Evolutionary conservation across 345 rosid genomes (phyloP).

Genomic region (Euclidium syriacum): DNA sequence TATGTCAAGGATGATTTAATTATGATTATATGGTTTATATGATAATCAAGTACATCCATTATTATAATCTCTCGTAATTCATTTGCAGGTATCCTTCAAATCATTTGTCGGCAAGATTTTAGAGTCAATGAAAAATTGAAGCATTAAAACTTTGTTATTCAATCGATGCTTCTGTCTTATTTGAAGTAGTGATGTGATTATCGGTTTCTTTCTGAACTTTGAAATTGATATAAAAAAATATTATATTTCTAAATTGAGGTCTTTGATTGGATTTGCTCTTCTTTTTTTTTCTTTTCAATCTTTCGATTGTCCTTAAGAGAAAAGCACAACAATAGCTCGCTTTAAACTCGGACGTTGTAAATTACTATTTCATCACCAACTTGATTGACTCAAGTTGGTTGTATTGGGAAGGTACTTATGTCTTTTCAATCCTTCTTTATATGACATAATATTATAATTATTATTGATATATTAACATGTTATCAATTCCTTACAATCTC

Average conservation of each 20-base stretch:
- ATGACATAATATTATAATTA: not conserved
- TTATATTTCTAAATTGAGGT: not conserved
- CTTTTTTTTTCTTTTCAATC: too few relatives aligned
- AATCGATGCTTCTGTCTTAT: not conserved
- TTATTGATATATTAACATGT: too few relatives aligned
- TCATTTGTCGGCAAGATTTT: constrained; percentile 24
- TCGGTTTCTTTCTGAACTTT: not conserved
- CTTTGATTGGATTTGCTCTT: constrained; percentile 3
- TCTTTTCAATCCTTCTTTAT: constrained; percentile 2
- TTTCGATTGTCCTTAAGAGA: not conserved
- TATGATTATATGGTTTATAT: constrained; percentile 5
- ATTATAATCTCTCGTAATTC: constrained; percentile 7
- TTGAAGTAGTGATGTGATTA: not conserved
- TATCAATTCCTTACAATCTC: too few relatives aligned
- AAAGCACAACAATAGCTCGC: not conserved
- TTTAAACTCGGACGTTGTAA: not conserved
- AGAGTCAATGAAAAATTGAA: not conserved
- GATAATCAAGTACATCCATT: not conserved
- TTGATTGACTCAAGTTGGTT: not conserved
- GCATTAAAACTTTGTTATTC: not conserved
- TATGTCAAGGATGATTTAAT: constrained; percentile 19
- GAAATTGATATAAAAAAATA: not conserved
- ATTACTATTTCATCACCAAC: not conserved
- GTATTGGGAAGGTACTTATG: not conserved
- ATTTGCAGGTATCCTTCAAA: constrained; percentile 24